Base-by-base conservation (phyloP, 148 eudicot species). In the Persicaria maculosa region DNA sequence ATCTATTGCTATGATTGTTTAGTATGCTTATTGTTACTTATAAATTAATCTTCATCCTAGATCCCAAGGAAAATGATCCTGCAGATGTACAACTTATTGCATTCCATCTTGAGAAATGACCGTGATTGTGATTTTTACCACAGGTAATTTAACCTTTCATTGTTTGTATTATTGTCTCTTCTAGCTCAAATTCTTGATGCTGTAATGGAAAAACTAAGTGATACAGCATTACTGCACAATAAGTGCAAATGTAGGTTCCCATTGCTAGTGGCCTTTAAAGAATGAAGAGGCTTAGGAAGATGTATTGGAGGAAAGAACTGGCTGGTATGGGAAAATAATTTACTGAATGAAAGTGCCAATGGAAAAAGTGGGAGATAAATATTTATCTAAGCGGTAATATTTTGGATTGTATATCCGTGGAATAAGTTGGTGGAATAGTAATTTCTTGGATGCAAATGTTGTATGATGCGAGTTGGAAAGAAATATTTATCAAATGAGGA, bases 71-170 rank as follows among this genome's bases (percentile, higher is more conserved):
- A 94, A 84, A 91, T 94, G 97, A 82, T 94, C 88, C 84, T 94
- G 81, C 98, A 94, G 79, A 83, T 87, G 74, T 92, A 94, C 86
- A 94, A 94, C 83, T 90, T 94, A 74, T 80, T 94, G 84, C 93
- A 94, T 77, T 89, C 93, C 75, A 88, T 94, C 78, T 82, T 89
- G 81, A 87, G 88, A 73, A 86, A 85, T 81, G 98, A 94, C 59
- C 89, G 96, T 70, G 98, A 94, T 82, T 94, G 96, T 83, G 98
- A 94, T 83, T 94, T 94, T 87, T 92, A 94, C 78, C 96, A 94
- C 68, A 81, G 98, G 98, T 87, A 85, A 65, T 40, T 53, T 76
- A 47, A 22, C 48, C 6, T 70, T 72, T n/a, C 47, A 19, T 19
- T 48, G 61, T 50, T 73, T 64, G 55, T 71, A n/a, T 77, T 77